Conservation (phyloP, 768 basidiomycete genomes). For the Hericium erinaceus region DNA sequence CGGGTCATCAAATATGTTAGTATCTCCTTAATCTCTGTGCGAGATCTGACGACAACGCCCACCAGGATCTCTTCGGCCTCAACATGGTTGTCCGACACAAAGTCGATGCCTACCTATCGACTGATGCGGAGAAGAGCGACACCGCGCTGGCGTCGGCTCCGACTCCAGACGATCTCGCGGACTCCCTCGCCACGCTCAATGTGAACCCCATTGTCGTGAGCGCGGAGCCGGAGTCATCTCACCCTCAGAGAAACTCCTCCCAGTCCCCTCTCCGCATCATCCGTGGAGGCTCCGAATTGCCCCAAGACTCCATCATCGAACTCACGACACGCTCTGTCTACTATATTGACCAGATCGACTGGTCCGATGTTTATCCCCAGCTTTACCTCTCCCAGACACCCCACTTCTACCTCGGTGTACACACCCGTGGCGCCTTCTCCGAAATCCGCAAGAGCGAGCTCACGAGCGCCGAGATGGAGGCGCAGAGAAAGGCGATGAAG, state of each 20-base stretch:
- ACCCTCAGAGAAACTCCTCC: conserved; percentile 2
- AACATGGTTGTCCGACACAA: conserved; percentile 50
- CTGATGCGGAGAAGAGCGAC: neutral
- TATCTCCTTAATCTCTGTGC: neutral
- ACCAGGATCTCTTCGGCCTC: conserved; percentile 46
- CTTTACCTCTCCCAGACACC: conserved; percentile 64
- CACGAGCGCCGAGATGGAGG: conserved; percentile 13
- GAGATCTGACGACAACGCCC: neutral
- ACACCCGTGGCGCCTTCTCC: conserved; percentile 42
- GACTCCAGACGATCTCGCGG: neutral
- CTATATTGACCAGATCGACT: conserved; percentile 27
- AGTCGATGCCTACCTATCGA: conserved; percentile 29
- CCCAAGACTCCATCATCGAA: conserved; percentile 17
- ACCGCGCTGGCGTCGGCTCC: neutral
- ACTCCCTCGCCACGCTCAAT: neutral
- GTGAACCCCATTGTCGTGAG: neutral
- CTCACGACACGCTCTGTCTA: conserved; percentile 20
- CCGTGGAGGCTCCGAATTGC: neutral
- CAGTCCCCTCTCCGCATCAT: conserved; percentile 15
- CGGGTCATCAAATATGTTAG: conserved; percentile 52
- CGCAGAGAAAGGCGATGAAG: conserved; percentile 15
- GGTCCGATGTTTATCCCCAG: conserved; percentile 57
- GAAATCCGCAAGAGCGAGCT: conserved; percentile 35
- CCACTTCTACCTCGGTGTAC: conserved; percentile 50
- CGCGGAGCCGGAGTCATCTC: conserved; percentile 22